Conservation (phyloP, 176 grass and related monocot species). For the Alloteropsis semialata region DNA sequence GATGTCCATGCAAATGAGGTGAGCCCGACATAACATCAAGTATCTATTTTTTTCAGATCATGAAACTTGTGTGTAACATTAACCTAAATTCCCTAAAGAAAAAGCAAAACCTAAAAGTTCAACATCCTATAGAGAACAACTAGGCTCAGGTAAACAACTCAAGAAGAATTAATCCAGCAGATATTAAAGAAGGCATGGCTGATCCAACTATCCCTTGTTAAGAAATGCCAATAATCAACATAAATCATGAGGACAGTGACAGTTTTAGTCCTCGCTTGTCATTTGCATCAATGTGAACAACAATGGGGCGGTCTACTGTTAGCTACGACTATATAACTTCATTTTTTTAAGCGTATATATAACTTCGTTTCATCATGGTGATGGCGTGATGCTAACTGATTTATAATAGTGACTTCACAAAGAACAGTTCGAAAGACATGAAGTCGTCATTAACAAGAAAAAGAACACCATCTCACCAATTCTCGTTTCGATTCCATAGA, state of each 20-base stretch:
- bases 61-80: background rate
- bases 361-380: background rate
- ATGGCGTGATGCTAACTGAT: slow-evolving; percentile 2
- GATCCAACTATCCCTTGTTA: background rate
- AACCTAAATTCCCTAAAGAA: slow-evolving; percentile 17
- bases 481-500: slow-evolving; percentile 78
- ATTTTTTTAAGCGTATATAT: too few relatives aligned
- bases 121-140: slow-evolving; percentile 5
- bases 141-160: slow-evolving; percentile 2
- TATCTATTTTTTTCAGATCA: background rate
- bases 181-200: background rate
- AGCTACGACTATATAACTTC: slow-evolving; percentile 3
- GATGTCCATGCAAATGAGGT: slow-evolving; percentile 1
- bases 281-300: background rate
- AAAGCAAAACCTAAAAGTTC: slow-evolving; percentile 8
- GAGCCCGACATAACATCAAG: background rate
- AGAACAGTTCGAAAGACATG: background rate
- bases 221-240: background rate
- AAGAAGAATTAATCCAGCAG: background rate
- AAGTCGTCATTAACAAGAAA: slow-evolving; percentile 20
- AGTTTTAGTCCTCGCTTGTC: background rate
- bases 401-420: background rate
- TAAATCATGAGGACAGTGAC: slow-evolving; percentile 1
- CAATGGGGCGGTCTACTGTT: background rate
- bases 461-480: slow-evolving; percentile 52